phyloP scores from a whole-genome alignment of 2,329 filamentous ascomycete species.

The Aspergillus sp. region DNA sequence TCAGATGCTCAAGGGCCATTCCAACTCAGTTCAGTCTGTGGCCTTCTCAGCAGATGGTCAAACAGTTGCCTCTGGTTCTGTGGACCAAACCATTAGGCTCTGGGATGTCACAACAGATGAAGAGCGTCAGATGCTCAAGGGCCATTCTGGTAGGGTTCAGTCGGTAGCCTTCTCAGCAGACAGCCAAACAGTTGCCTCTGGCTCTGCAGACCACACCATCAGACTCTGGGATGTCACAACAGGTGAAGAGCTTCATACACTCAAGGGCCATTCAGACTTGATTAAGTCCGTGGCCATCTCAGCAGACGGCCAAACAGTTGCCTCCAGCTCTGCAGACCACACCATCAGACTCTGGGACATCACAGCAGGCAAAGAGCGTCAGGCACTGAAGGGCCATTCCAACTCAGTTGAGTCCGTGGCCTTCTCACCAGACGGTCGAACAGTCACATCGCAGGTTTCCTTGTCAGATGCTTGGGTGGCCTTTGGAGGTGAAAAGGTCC shows the following conservation, averaged over 20 bases:
- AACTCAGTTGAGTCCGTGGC: constrained; percentile 5
- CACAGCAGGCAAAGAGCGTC: too few relatives aligned
- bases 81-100: constrained; percentile 9
- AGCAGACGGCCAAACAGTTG: too few relatives aligned
- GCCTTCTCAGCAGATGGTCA: constrained; percentile 16
- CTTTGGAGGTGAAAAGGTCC: constrained; percentile 1
- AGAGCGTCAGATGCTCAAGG: background rate
- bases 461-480: constrained; percentile 13
- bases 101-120: constrained; percentile 3
- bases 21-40: constrained; percentile 4
- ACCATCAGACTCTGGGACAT: too few relatives aligned
- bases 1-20: constrained; percentile 10
- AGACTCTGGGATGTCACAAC: constrained; percentile 3
- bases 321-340: too few relatives aligned
- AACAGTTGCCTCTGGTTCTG: constrained; percentile 14
- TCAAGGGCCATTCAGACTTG: background rate
- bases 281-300: background rate
- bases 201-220: constrained; percentile 10
- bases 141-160: background rate
- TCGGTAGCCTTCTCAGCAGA: constrained; percentile 11
- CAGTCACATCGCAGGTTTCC: background rate
- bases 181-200: background rate
- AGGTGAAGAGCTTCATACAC: background rate
- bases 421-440: constrained; percentile 7
- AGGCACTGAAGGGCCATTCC: too few relatives aligned